Base-by-base conservation (phyloP, 2,329 filamentous ascomycete species). In the Ophiostoma sp. region DNA sequence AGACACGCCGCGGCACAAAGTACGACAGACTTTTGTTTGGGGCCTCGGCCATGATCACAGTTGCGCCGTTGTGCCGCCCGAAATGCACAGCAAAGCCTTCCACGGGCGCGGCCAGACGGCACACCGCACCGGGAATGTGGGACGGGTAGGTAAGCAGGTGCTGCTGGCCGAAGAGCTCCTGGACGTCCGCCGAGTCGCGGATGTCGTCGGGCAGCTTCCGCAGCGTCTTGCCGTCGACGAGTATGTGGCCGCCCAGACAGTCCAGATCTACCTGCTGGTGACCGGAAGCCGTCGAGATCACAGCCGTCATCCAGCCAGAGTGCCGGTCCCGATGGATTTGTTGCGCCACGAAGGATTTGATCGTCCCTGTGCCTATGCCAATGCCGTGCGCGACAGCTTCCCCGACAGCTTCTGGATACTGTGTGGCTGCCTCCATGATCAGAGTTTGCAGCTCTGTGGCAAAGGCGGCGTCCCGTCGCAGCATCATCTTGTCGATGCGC, bases 71-170 rank as follows among this genome's bases (percentile, higher is more conserved):
- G 16, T 55, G 9, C 52, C 52, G 18, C 7, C 52, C 52, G 36
- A 55, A 55, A 8, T 55, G 52, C 36, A 55, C n/a, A 55, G 7
- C 36, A 9, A 36, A 55, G 8, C 52, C 52, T 3, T 55, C 52
- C 18, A 55, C 52, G 4, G n/a, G n/a, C 36, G 52, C 52, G 5
- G 52, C 52, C 5, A 45, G 79, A 71, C 67, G 76, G 68, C 86
- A 83, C 0, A 79, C 79, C 83, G 89, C 87, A 0, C 83, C 85
- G 0, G 73, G 74, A 0, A 85, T 70, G 0, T 71, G 69, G 0
- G 87, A 89, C 0, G 86, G 83, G 36, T 75, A 83, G 0, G 82
- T 83, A 0, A 81, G 78, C 0, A 88, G 78, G 40, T 78, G 78
- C 14, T 83, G 80, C 1, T 80, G 75, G 0, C 83, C 83, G 72